Evolutionary conservation across 345 rosid species (phyloP), one percentile per base, ranked within the genome.

Genomic region (Gossypium arboreum): DNA sequence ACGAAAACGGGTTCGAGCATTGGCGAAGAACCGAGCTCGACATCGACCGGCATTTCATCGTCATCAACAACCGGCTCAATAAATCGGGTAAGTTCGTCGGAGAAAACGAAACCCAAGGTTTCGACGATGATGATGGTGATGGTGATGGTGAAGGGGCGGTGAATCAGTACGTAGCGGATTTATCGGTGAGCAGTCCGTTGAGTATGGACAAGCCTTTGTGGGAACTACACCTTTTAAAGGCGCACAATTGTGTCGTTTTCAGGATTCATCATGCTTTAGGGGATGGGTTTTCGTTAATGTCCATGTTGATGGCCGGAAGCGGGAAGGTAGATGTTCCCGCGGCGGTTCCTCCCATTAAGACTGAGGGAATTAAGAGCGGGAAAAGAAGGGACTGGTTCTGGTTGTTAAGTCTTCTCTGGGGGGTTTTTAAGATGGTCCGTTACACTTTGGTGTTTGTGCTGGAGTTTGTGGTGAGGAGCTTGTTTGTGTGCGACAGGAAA

Each of bases 241-340:
- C 79, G 3, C 81, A 79, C 9, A 77, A 66, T 34, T 84, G 88
- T 48, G 9, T 20, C 10, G 75, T 90, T 15, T 60, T 88, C 55
- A 73, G 94, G 74, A 52, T 86, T 51, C 94, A 90, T 51, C 91
- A 88, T 52, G 83, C 92, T 1, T 71, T 90, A 3, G 92, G 94
- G 0, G 94, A 90, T 12, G 92, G 92, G 69, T 78, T 87, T 18
- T 87, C 91, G 20, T 68, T 87, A 74, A 80, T 85, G 86, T 83
- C 94, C 25, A 64, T 88, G 86, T 55, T 90, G 25, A 71, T 90
- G 47, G 82, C 81, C 3, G 7, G 9, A 9, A 87, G 90, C 77
- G 54, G 88, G 77, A 76, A 1, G 65, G 77, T 63, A 22, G 81
- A 71, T 6, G 85, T 85, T 41, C 61, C 81, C 1, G 75, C 75